A percentile compares a stretch with the other conserved stretches of the same genome.
Evolutionary conservation across 345 rosid genomes (phyloP).

Genomic region (Arabis alpina): DNA sequence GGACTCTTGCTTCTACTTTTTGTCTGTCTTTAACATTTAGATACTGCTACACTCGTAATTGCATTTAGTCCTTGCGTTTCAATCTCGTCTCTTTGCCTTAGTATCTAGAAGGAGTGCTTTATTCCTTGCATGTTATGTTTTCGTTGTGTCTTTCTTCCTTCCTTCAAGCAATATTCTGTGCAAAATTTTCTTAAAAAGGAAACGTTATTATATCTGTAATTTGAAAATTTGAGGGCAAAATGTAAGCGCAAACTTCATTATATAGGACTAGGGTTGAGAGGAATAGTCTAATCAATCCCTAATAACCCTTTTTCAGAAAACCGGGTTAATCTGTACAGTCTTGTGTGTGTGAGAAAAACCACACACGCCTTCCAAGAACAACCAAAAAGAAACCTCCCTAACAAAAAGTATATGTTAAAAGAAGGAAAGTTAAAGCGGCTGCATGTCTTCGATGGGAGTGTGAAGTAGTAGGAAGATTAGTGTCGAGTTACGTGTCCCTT

Average conservation of each 20-base stretch:
- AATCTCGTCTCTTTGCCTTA: slow-evolving; percentile 4
- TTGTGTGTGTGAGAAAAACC: too few species aligned
- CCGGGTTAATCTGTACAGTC: too few species aligned
- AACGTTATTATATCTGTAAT: neutral
- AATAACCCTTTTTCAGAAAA: too few species aligned
- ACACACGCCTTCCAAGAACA: too few species aligned
- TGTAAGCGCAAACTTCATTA: neutral
- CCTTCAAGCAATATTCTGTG: neutral
- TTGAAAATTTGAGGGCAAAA: neutral
- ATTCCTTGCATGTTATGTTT: neutral
- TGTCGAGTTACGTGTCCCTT: slow-evolving; percentile 27
- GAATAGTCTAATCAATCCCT: too few species aligned
- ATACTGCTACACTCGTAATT: slow-evolving; percentile 8
- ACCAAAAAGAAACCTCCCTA: too few species aligned
- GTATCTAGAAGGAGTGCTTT: neutral
- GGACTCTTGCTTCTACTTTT: neutral
- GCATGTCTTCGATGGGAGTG: neutral
- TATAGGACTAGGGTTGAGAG: too few species aligned
- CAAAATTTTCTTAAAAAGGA: neutral
- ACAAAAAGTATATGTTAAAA: neutral
- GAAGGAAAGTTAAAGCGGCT: neutral
- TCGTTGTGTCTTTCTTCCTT: too few species aligned
- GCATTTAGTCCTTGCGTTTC: neutral
- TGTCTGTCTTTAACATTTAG: neutral
- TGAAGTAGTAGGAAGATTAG: neutral